Evolutionary conservation across 169 alveolate species (phyloP).

Genomic region (Eimeria falciformis): DNA sequence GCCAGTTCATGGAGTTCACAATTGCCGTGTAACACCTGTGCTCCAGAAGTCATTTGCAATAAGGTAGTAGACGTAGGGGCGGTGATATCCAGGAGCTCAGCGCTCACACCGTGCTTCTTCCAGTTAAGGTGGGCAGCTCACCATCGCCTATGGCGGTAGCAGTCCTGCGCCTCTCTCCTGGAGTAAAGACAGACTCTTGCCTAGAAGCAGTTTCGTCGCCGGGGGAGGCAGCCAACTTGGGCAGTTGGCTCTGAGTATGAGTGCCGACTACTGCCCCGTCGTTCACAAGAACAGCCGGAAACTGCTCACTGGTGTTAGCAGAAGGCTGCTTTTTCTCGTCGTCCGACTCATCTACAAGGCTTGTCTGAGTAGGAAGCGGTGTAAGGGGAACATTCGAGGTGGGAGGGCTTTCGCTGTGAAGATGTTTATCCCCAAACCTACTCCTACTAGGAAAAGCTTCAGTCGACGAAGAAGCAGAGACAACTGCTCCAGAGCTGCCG

Average conservation of each 20-base stretch:
- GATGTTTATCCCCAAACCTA: not conserved
- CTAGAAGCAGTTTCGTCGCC: not conserved
- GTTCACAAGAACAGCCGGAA: not conserved
- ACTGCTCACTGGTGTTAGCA: not conserved
- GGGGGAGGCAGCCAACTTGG: not conserved
- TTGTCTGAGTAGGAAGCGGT: not conserved
- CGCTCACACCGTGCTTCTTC: no score
- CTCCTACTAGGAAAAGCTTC: not conserved
- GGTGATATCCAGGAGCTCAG: no score
- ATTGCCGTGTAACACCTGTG: no score
- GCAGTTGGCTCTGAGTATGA: not conserved
- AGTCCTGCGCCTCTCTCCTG: slow-evolving; percentile 29
- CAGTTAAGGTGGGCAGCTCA: not conserved
- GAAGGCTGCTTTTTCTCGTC: not conserved
- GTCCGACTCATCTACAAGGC: not conserved
- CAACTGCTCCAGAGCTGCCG: not conserved
- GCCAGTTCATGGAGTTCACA: no score
- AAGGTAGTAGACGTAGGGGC: no score
- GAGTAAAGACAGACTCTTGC: slow-evolving; percentile 29
- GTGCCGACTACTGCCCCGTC: not conserved
- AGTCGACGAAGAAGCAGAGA: not conserved
- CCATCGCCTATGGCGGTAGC: slow-evolving; percentile 50
- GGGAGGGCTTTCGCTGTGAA: not conserved
- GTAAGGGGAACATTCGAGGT: not conserved
- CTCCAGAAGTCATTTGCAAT: no score